Percentiles rank a stretch among this genome's conserved stretches.
Conservation (phyloP, 768 basidiomycete genomes). For the Calocera viscosa region DNA sequence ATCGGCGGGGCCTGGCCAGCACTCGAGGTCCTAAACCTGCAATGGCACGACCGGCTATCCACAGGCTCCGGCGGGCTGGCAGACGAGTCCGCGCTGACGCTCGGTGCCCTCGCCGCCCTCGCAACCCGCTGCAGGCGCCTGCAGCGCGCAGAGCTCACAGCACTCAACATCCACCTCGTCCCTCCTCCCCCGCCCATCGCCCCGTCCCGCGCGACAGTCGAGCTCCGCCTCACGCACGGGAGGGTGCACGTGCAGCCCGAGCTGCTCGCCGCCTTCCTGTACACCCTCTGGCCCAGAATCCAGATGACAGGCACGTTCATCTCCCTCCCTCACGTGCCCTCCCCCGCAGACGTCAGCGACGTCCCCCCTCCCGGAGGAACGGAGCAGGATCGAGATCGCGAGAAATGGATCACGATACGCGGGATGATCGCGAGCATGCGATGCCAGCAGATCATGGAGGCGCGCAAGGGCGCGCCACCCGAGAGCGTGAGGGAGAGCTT, state of each 20-base stretch:
- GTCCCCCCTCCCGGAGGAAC: neutral
- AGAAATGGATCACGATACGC: slow-evolving; percentile 4
- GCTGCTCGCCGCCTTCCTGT: slow-evolving; percentile 5
- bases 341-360: neutral
- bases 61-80: slow-evolving; percentile 3
- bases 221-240: slow-evolving; percentile 1
- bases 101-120: neutral
- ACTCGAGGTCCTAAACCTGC: neutral
- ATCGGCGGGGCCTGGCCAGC: neutral
- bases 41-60: neutral
- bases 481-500: slow-evolving; percentile 5
- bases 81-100: slow-evolving; percentile 1
- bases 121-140: slow-evolving; percentile 1
- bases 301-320: neutral
- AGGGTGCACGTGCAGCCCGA: neutral
- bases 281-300: slow-evolving; percentile 5
- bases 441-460: neutral
- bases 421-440: slow-evolving; percentile 4
- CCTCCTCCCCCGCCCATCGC: neutral
- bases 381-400: neutral
- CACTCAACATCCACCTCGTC: neutral
- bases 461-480: neutral
- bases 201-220: neutral
- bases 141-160: neutral
- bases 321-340: neutral